Percentiles rank a stretch among this genome's conserved stretches.
These are phyloP conservation scores for Pseudogymnoascus sp. DNA, from an alignment of 2,329 filamentous ascomycete species.

Conservation along the genomic window DNA sequence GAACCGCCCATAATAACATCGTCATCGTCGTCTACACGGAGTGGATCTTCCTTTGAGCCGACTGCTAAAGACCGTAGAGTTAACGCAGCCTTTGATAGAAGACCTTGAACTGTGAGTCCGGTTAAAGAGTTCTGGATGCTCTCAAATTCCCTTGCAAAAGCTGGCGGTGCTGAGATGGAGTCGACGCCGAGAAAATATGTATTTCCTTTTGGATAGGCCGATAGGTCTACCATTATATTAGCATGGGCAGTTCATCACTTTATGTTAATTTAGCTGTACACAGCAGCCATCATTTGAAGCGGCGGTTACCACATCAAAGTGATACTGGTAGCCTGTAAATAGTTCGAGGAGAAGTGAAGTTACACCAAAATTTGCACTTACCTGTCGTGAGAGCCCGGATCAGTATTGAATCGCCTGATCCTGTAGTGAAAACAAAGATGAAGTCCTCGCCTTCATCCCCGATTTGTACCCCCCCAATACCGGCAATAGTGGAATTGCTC, in stretches of 20 bases:
- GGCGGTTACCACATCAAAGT: neutral
- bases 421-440: constrained; percentile 46
- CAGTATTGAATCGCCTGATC: constrained; percentile 20
- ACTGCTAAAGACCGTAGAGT: neutral
- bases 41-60: neutral
- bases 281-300: neutral
- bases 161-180: constrained; percentile 36
- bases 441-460: constrained; percentile 68
- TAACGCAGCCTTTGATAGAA: neutral
- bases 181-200: constrained; percentile 48
- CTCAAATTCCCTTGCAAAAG: constrained; percentile 31
- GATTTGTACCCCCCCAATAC: constrained; percentile 45
- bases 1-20: neutral
- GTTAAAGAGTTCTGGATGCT: constrained; percentile 19
- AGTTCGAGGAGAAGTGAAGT: neutral
- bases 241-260: neutral
- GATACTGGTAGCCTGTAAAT: neutral
- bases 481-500: constrained; percentile 32
- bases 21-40: neutral
- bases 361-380: constrained; percentile 21
- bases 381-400: constrained; percentile 21
- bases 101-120: constrained; percentile 18
- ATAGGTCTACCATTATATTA: constrained; percentile 17
- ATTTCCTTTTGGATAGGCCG: constrained; percentile 50
- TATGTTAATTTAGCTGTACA: neutral